Conservation (phyloP, 306 rosid genomes). For the Citrullus amarus region DNA sequence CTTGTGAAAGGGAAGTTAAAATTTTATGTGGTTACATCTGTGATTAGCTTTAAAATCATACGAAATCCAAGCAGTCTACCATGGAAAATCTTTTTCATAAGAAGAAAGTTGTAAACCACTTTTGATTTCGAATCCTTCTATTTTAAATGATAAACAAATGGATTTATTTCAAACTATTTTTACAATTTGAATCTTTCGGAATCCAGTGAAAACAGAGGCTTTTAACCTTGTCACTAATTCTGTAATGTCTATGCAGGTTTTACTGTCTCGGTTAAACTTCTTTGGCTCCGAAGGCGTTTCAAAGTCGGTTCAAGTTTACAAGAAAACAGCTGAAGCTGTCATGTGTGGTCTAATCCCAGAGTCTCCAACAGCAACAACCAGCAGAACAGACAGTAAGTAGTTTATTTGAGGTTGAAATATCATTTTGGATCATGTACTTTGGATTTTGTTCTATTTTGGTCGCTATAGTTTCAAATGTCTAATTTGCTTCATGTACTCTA, state of each 20-base stretch:
- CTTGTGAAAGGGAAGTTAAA: not conserved
- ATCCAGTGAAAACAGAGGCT: not conserved
- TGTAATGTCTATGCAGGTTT: constrained; percentile 50
- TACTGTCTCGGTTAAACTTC: constrained; percentile 77
- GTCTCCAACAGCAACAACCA: constrained; percentile 85
- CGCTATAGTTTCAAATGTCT: no score
- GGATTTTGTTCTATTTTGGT: no score
- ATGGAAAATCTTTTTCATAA: not conserved
- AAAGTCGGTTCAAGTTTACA: constrained; percentile 41
- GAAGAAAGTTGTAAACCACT: not conserved
- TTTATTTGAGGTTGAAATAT: no score
- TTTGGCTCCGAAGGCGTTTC: constrained; percentile 44
- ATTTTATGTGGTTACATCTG: not conserved
- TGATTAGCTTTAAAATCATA: not conserved
- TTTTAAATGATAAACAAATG: not conserved
- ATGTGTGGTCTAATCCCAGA: constrained; percentile 78
- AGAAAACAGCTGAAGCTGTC: constrained; percentile 82
- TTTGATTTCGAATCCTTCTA: not conserved
- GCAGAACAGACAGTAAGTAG: constrained; percentile 83
- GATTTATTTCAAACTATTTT: no score
- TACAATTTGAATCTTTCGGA: not conserved
- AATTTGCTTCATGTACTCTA: no score
- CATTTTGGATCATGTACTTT: no score
- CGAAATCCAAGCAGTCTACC: not conserved
- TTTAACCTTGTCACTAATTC: not conserved